Conservation (phyloP, 1,139 yeast genomes). For the Geotrichum siamense region DNA sequence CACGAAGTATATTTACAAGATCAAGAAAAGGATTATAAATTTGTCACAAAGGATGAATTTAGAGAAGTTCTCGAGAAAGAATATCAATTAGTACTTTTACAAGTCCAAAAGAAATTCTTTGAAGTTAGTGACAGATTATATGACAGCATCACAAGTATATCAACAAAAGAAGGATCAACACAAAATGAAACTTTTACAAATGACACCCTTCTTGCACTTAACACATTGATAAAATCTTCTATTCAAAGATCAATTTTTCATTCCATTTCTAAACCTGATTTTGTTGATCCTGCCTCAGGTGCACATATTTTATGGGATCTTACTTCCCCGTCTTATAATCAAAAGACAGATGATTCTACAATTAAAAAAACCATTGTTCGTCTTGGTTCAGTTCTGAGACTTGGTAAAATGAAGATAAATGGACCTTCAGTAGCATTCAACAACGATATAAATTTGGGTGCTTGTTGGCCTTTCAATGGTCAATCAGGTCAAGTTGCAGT, state of each 20-base stretch:
- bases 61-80: not conserved
- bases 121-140: not conserved
- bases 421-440: conserved; percentile 28
- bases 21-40: not conserved
- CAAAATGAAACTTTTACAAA: not conserved
- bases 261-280: conserved; percentile 26
- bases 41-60: conserved; percentile 1
- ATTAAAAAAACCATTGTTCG: conserved; percentile 20
- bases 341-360: conserved; percentile 10
- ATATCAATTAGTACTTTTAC: not conserved
- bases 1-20: too few species aligned
- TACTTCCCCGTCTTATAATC: conserved; percentile 29
- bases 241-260: conserved; percentile 14
- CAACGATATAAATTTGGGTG: conserved; percentile 26
- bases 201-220: not conserved
- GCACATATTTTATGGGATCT: conserved; percentile 27
- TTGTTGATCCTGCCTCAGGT: conserved; percentile 30
- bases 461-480: conserved; percentile 37
- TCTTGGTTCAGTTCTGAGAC: conserved; percentile 21
- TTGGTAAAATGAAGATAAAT: conserved; percentile 24
- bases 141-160: not conserved
- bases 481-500: conserved; percentile 30
- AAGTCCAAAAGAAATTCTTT: not conserved
- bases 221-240: conserved; percentile 8
- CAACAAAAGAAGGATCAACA: not conserved